Evolutionary conservation across 1,284 basidiomycete species (phyloP).

Genomic region (Moesziomyces sp.): DNA sequence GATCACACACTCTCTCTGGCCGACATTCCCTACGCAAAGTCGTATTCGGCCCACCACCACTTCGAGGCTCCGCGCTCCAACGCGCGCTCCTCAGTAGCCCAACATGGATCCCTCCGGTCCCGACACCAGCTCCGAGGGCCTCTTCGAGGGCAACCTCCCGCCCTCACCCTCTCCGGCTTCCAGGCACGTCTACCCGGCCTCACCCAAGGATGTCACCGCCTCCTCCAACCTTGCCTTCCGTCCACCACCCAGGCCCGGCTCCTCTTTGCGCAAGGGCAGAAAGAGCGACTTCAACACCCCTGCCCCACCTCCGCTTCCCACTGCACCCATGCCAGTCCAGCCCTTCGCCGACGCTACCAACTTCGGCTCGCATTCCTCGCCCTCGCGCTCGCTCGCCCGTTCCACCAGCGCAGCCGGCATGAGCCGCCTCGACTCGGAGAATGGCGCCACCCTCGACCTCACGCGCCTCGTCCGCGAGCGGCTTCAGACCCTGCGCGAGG

Average conservation of each 20-base stretch:
- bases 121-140: slow-evolving; percentile 47
- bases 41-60: too few relatives aligned
- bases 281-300: slow-evolving; percentile 54
- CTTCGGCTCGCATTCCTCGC: slow-evolving; percentile 25
- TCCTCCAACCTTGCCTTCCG: slow-evolving; percentile 44
- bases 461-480: slow-evolving; percentile 40
- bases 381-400: slow-evolving; percentile 10
- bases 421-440: slow-evolving; percentile 22
- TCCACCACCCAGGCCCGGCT: slow-evolving; percentile 50
- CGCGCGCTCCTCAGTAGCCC: slow-evolving; percentile 1
- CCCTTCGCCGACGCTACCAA: slow-evolving; percentile 36
- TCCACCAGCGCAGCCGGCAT: slow-evolving; percentile 1
- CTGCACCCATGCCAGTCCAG: slow-evolving; percentile 24
- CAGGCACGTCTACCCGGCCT: slow-evolving; percentile 26
- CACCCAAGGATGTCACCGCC: slow-evolving; percentile 40
- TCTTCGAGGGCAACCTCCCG: slow-evolving; percentile 43
- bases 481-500: slow-evolving; percentile 43
- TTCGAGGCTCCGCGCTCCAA: slow-evolving; percentile 8
- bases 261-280: slow-evolving; percentile 46
- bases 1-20: too few relatives aligned
- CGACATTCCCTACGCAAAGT: too few relatives aligned
- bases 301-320: slow-evolving; percentile 40
- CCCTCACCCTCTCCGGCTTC: slow-evolving; percentile 48
- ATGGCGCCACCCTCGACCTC: slow-evolving; percentile 33
- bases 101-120: slow-evolving; percentile 37